Base-by-base conservation (phyloP, 768 basidiomycete genomes). In the Amanita jacksonii region DNA sequence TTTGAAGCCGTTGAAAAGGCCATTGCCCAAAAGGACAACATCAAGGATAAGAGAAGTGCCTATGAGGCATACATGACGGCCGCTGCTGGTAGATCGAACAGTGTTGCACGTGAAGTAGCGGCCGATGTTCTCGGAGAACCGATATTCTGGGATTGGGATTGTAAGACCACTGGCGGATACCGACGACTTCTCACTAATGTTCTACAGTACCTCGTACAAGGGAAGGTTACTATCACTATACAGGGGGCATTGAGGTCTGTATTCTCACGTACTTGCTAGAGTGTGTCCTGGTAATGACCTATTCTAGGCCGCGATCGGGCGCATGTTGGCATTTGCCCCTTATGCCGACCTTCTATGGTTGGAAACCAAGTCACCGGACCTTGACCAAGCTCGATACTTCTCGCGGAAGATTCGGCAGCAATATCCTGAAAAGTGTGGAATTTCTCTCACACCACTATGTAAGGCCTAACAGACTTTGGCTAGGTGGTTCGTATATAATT, bases 291-390 rank as follows among this genome's bases (percentile, higher is more conserved):
- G 19, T 33, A 30, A 33, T 24, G 15, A 15, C 20, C 5, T 47
- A 38, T 5, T n/a, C 18, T 45, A 79, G 76, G 73, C 85, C 5
- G 92, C 90, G 8, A 76, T 91, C 57, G 81, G 84, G 53, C 84
- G 91, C 27, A 77, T 79, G 3, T 68, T 82, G 48, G 75, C 77
- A 16, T 96, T 81, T 55, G 85, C 89, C 1, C 86, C 87, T 15
- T 85, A 89, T 52, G 81, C 89, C 10, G 91, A 96, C 60, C 72
- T 93, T 52, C 67, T 93, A 35, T 96, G 91, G 92, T 72, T 93
- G 34, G 92, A 94, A 67, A 96, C 92, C 2, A 91, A 88, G 54
- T 71, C 73, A n/a, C 91, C 92, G 7, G 74, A 90, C 57, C 68
- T 94, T 18, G 70, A 79, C 46, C 77, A 90, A 57, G 91, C 91